Evolutionary conservation across 208 protist species (phyloP), one percentile per base, ranked within the genome.

Genomic region (Crithidia fasciculata): DNA sequence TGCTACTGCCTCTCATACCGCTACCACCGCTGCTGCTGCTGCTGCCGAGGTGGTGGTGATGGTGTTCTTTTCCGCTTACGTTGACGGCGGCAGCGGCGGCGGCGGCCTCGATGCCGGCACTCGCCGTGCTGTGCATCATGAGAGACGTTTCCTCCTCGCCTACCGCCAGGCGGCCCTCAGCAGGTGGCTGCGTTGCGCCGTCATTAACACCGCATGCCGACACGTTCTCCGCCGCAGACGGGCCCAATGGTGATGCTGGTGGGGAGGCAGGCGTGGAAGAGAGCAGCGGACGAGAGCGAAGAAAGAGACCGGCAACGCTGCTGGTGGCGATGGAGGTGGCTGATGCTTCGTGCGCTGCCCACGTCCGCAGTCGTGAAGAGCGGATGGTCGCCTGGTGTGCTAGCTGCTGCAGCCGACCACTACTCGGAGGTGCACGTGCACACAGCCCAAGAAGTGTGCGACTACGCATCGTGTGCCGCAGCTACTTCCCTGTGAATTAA

Each of bases 21-120:
- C 62, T 10, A 18, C 28, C 5, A 41, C 8, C 41, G 60, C 45
- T 13, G 57, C 52, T 44, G 53, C 60, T 28, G 47, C 15, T 19
- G 45, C 62, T 10, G 36, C 28, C 0, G 44, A 18, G 19, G 37
- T 15, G 18, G 5, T 5, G 49, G 3, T 0, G 37, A 5, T 68
- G 28, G 5, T 15, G 45, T 13, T 49, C 9, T 49, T 13, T 28
- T 28, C 28, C 28, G 28, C 28, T 28, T 28, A 28, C 28, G 28
- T 28, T 28, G 28, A 28, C 45, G 9, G 28, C 45, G 18, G 62
- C 49, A 13, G 19, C 43, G 15, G 62, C 50, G 5, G 62, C 64
- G 16, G 64, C 12, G 37, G 53, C 4, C 41, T 58, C 62, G 45
- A 76, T 64, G 41, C 72, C 72, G 4, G 62, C 40, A 16, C 15